Percentiles rank a stretch among this genome's conserved stretches.
phyloP scores from a whole-genome alignment of 2,329 filamentous ascomycete species.

The Penicillium sp. region DNA sequence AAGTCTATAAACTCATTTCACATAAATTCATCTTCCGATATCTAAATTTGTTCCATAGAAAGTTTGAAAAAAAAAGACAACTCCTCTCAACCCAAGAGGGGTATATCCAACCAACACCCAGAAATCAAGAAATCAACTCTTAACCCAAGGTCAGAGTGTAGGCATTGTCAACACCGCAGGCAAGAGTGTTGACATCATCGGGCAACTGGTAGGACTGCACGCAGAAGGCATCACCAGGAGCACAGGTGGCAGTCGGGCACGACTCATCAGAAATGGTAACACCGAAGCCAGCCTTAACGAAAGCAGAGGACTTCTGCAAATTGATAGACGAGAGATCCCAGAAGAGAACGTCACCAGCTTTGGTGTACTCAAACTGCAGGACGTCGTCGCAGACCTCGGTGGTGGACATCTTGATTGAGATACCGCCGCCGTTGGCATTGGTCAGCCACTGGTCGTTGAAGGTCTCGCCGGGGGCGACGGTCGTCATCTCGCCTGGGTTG shows the following conservation, averaged over 20 bases:
- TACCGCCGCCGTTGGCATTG: conserved; percentile 31
- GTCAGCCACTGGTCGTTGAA: conserved; percentile 29
- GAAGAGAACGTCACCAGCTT: conserved; percentile 23
- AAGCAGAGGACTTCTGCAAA: conserved; percentile 19
- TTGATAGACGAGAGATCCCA: conserved; percentile 36
- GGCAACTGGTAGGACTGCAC: conserved; percentile 29
- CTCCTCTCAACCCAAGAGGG: conserved; percentile 7
- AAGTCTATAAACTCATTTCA: no score
- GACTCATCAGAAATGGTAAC: conserved; percentile 24
- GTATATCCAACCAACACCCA: conserved; percentile 10
- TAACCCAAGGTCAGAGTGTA: conserved; percentile 40
- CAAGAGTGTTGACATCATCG: conserved; percentile 28
- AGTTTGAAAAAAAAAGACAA: conserved; percentile 1
- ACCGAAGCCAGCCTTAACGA: conserved; percentile 26
- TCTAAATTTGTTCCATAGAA: no score
- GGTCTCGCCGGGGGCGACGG: conserved; percentile 15
- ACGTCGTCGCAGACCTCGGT: conserved; percentile 18
- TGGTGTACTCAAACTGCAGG: conserved; percentile 36
- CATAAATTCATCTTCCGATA: no score
- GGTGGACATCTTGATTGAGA: conserved; percentile 34
- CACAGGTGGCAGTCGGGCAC: conserved; percentile 25
- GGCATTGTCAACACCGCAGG: conserved; percentile 22
- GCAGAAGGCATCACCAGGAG: conserved; percentile 26
- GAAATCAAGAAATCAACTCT: conserved; percentile 5
- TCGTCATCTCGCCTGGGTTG: conserved; percentile 19